Base-by-base conservation (phyloP, 2,329 filamentous ascomycete genomes). In the Paracoccidioides brasiliensis region DNA sequence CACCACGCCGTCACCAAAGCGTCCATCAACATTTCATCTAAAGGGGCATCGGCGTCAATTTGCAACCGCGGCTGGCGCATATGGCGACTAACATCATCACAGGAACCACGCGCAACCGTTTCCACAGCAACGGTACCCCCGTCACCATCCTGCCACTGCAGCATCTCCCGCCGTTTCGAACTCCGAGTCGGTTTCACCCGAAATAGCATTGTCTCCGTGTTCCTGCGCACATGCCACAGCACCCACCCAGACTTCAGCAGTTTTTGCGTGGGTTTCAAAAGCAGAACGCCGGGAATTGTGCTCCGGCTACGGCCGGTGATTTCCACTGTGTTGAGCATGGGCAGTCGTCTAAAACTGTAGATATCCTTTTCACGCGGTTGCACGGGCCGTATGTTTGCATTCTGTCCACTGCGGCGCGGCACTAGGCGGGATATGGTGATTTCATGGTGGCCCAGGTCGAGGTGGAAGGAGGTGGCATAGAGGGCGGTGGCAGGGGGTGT, bases 1-100 rank as follows among this genome's bases (percentile, higher is more conserved):
- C 60, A 61, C 58, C 58, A 60, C 28, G 57, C 58, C 37, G 57
- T 58, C 6, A 61, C 55, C 35, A 61, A 33, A 9, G 54, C 51
- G 54, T 60, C 58, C 30, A 56, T 55, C 49, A 61, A 52, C n/a
- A 35, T 32, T 45, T 60, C 57, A 15, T 55, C 57, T 33, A 61
- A 10, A 28, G 54, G 35, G 14, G 50, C 44, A 8, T 56, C 32
- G 50, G 59, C 49, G 6, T 59, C 41, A 50, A 61, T 46, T 41
- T 61, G 58, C n/a, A 61, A 41, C n/a, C 55, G 48, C 7, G 57
- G 57, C 32, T 44, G 37, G 4, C 38, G 12, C 28, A 10, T 22
- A n/a, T 28, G 30, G n/a, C 35, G 9, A 32, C 22, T 10, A 49
- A 43, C 44, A 33, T 41, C 15, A 3, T 37, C 52, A 5, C 43